Percentiles rank a stretch among this genome's conserved stretches.
phyloP scores from a whole-genome alignment of 2,329 filamentous ascomycete genomes.

The Bipolaris bicolor region DNA sequence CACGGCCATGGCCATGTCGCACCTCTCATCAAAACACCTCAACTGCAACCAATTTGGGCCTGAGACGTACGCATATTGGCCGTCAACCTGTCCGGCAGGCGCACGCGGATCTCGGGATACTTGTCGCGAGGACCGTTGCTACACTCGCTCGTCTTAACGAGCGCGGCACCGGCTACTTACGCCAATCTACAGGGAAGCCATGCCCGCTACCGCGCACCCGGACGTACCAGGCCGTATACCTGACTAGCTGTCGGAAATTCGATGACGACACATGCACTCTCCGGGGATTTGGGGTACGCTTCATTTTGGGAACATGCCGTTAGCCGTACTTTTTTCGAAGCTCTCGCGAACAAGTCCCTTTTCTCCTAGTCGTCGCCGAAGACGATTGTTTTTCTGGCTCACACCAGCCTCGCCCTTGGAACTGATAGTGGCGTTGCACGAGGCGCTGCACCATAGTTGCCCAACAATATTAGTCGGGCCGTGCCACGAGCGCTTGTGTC shows the following conservation, averaged over 20 bases:
- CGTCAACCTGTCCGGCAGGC: neutral
- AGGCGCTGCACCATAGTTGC: neutral
- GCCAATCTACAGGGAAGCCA: slow-evolving; percentile 2
- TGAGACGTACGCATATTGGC: neutral
- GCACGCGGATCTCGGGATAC: neutral
- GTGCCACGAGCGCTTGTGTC: neutral
- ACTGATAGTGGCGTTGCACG: neutral
- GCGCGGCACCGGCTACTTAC: slow-evolving; percentile 10
- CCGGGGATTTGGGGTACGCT: neutral
- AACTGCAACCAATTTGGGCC: neutral
- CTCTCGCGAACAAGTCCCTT: neutral
- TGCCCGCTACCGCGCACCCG: neutral
- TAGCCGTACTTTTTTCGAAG: neutral
- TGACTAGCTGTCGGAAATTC: slow-evolving; percentile 2
- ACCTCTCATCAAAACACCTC: neutral
- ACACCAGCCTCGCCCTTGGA: neutral
- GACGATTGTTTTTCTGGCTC: neutral
- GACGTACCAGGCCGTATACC: neutral
- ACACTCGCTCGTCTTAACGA: slow-evolving; percentile 5
- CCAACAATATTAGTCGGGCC: slow-evolving; percentile 2
- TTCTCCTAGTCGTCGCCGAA: neutral
- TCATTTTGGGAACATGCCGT: neutral
- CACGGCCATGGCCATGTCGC: neutral
- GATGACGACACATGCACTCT: neutral
- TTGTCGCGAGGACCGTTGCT: slow-evolving; percentile 8